Percentiles rank a stretch among this genome's conserved stretches.
phyloP scores from a whole-genome alignment of 2,329 filamentous ascomycete genomes.

The Aureobasidium sp. region DNA sequence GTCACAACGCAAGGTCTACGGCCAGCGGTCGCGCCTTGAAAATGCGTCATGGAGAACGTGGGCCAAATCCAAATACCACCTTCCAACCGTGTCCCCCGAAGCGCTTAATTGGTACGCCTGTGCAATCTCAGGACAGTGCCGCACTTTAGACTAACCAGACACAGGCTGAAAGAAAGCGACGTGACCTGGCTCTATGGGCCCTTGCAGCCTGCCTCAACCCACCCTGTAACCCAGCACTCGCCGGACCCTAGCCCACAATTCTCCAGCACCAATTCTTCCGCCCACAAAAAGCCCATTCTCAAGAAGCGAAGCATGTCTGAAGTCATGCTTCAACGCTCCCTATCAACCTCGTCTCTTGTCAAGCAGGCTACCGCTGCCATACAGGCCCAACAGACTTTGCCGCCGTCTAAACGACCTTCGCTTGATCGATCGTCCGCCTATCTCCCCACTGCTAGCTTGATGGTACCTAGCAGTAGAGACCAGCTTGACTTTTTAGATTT shows the following conservation, averaged over 20 bases:
- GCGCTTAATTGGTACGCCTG: slow-evolving; percentile 80
- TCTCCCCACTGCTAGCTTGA: slow-evolving; percentile 53
- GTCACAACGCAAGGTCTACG: slow-evolving; percentile 67
- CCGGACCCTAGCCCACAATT: slow-evolving; percentile 46
- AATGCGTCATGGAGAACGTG: slow-evolving; percentile 97
- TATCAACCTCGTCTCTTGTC: slow-evolving; percentile 79
- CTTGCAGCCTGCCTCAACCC: slow-evolving; percentile 62
- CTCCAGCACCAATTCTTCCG: slow-evolving; percentile 57
- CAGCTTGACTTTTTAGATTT: slow-evolving; percentile 42
- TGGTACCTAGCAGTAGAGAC: slow-evolving; percentile 51
- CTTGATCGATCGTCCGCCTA: slow-evolving; percentile 56
- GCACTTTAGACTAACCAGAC: slow-evolving; percentile 23
- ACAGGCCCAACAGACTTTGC: slow-evolving; percentile 61
- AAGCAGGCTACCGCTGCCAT: slow-evolving; percentile 83
- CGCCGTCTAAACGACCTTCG: slow-evolving; percentile 42
- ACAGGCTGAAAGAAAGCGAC: slow-evolving; percentile 91
- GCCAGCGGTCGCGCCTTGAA: slow-evolving; percentile 73
- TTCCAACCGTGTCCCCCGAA: slow-evolving; percentile 84
- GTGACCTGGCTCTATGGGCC: slow-evolving; percentile 97
- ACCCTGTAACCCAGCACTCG: slow-evolving; percentile 38
- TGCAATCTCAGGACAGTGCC: background rate
- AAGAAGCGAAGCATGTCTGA: slow-evolving; percentile 97
- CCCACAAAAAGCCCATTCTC: slow-evolving; percentile 81
- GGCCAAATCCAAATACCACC: slow-evolving; percentile 82
- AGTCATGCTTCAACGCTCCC: slow-evolving; percentile 80